phyloP scores from a whole-genome alignment of 768 basidiomycete species.

The Psilocybe cubensis region DNA sequence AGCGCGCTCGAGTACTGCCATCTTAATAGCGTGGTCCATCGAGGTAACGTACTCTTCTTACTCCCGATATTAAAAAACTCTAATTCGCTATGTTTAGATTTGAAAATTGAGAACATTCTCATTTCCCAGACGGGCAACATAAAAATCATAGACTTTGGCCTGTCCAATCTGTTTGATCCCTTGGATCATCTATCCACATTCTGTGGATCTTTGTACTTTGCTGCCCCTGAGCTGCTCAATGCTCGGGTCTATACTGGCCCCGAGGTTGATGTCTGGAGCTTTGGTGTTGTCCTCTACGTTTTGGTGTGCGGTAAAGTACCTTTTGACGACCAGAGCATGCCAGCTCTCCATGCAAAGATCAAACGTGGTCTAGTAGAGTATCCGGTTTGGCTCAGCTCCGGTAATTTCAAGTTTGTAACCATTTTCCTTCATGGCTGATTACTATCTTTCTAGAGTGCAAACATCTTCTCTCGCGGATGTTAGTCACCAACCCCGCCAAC shows the following conservation, averaged over 20 bases:
- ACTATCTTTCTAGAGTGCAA: conserved; percentile 79
- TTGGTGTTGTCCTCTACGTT: conserved; percentile 97
- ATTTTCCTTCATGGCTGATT: not conserved
- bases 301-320: conserved; percentile 99
- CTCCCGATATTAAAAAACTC: conserved; percentile 19
- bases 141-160: conserved; percentile 99
- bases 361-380: conserved; percentile 97
- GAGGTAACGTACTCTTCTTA: conserved; percentile 52
- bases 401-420: conserved; percentile 49
- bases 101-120: conserved; percentile 99
- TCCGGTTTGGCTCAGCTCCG: conserved; percentile 93
- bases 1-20: conserved; percentile 97
- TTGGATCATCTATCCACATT: conserved; percentile 85
- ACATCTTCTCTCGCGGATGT: conserved; percentile 89
- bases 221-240: conserved; percentile 95
- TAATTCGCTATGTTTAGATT: conserved; percentile 50
- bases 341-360: conserved; percentile 98
- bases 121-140: conserved; percentile 99
- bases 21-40: conserved; percentile 95
- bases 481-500: conserved; percentile 88
- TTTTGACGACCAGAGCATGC: conserved; percentile 99
- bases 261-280: conserved; percentile 99
- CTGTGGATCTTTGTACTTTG: conserved; percentile 98
- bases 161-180: conserved; percentile 95
- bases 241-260: conserved; percentile 97